Evolutionary conservation across 2,329 filamentous ascomycete species (phyloP), one percentile per base, ranked within the genome.

Genomic region (Fusarium globosum): DNA sequence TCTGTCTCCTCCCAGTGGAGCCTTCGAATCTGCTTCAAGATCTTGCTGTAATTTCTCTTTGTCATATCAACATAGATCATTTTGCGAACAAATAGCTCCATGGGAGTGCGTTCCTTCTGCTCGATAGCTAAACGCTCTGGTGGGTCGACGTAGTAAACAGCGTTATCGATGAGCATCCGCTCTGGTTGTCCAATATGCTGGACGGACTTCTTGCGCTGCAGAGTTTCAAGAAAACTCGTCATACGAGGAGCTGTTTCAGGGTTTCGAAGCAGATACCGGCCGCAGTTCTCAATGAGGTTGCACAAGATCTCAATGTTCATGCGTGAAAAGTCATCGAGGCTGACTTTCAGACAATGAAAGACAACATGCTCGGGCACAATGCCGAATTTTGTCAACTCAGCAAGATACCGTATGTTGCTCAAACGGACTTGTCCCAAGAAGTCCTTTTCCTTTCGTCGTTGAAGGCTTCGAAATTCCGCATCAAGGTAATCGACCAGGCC

Each of bases 291-390:
- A 28, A 99, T 88, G 35, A 99, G 87, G 79, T 97, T 97, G 79
- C 95, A 97, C 72, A 99, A 96, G 77, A 99, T 98, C 82, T 99
- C 97, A 72, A 99, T 98, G 79, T 99, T 99, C 93, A 98, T 98
- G 69, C 96, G 90, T 6, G 96, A 98, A 80, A 99, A 99, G 79
- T 99, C 96, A 78, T 99, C 96, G 35, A 99, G 85, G 76, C 96
- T 97, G 81, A 99, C 96, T 82, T 98, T 99, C 77, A 99, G 90
- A 80, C 96, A 99, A 80, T 99, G 96, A 80, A 99, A 99, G 61
- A 99, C 97, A 73, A 99, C 96, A 82, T 99, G 96, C 82, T 99
- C 96, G 1, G 97, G 96, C 14, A 99, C 96, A 38, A 98, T 94
- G 38, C 96, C 96, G 79, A 99, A 99, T 80, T 99, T 99, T 67